These are phyloP conservation scores for Entomortierella lignicola DNA, from an alignment of 192 early-diverging fungal species.

Conservation along the genomic window DNA sequence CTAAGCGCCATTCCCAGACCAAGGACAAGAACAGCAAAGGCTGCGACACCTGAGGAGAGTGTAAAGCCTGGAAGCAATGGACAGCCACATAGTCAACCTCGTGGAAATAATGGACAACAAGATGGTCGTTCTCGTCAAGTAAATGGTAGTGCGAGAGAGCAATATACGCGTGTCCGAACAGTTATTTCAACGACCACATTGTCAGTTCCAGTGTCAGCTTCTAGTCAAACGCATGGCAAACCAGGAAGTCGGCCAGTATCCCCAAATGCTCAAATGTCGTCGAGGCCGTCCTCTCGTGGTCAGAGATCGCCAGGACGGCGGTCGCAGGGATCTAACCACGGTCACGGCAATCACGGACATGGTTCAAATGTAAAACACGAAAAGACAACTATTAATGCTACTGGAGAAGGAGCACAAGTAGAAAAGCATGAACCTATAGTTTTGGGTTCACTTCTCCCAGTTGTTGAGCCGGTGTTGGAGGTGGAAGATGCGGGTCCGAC, in stretches of 20 bases:
- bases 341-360: constrained; percentile 6
- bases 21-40: constrained; percentile 25
- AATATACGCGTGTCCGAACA: constrained; percentile 19
- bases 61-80: neutral
- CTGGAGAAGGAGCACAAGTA: neutral
- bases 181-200: constrained; percentile 10
- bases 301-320: constrained; percentile 39
- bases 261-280: neutral
- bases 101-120: neutral
- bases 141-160: constrained; percentile 1
- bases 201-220: constrained; percentile 1
- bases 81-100: neutral
- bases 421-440: neutral
- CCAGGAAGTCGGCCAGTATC: constrained; percentile 2
- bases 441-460: neutral
- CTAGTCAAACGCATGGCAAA: neutral
- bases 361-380: neutral
- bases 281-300: constrained; percentile 8
- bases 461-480: neutral
- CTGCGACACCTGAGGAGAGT: constrained; percentile 13
- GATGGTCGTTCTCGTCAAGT: constrained; percentile 2
- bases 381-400: neutral
- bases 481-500: neutral
- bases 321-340: constrained; percentile 16
- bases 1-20: constrained; percentile 33